Evolutionary conservation across 1,284 basidiomycete genomes (phyloP).

Genomic region (Cryptococcus hybrid): DNA sequence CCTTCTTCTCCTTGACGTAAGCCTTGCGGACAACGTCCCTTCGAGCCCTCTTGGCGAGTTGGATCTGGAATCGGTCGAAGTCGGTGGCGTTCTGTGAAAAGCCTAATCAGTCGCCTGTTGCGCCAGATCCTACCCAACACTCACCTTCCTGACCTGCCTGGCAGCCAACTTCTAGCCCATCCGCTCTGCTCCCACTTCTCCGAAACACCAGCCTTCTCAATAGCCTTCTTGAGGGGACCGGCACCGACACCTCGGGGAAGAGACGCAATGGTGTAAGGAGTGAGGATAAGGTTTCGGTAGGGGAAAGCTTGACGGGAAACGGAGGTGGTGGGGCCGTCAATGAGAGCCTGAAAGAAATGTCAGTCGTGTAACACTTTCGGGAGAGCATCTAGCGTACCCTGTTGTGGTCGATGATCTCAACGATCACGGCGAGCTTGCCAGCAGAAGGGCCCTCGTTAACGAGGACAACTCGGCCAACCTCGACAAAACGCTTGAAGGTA

Average conservation of each 20-base stretch:
- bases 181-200: slow-evolving; percentile 68
- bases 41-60: slow-evolving; percentile 57
- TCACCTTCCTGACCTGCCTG: slow-evolving; percentile 67
- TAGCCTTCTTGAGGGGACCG: slow-evolving; percentile 77
- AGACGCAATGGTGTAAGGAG: slow-evolving; percentile 76
- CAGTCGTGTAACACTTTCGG: neutral
- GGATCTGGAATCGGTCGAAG: slow-evolving; percentile 77
- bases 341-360: slow-evolving; percentile 68
- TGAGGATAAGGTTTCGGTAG: slow-evolving; percentile 91
- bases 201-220: slow-evolving; percentile 62
- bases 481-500: slow-evolving; percentile 95
- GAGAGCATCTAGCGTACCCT: slow-evolving; percentile 62
- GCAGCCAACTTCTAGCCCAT: slow-evolving; percentile 89
- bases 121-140: neutral
- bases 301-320: slow-evolving; percentile 90
- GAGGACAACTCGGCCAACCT: slow-evolving; percentile 99
- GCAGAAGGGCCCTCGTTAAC: slow-evolving; percentile 82
- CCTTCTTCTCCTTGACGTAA: slow-evolving; percentile 37
- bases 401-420: slow-evolving; percentile 99
- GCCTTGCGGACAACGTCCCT: slow-evolving; percentile 52
- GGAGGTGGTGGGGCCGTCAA: slow-evolving; percentile 87
- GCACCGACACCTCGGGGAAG: slow-evolving; percentile 86
- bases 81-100: slow-evolving; percentile 62
- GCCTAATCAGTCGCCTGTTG: neutral
- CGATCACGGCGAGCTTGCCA: slow-evolving; percentile 92